Evolutionary conservation across 2,329 filamentous ascomycete species (phyloP).

Genomic region (Aureobasidium uvarum): DNA sequence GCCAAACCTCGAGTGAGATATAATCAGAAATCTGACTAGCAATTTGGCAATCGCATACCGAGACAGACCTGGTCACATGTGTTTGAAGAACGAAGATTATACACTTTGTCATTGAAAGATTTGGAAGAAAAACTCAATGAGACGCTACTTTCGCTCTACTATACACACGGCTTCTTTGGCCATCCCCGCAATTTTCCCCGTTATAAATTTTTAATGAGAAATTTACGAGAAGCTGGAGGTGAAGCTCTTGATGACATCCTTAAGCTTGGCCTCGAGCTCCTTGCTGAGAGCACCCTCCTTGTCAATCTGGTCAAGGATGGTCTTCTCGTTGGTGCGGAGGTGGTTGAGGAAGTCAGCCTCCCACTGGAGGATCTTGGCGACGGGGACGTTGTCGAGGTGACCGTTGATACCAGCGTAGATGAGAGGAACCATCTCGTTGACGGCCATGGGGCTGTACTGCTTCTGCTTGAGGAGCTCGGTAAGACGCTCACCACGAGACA

Average conservation of each 20-base stretch:
- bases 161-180: slow-evolving; percentile 34
- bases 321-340: slow-evolving; percentile 85
- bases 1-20: no score
- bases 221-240: slow-evolving; percentile 81
- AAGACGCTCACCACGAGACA: slow-evolving; percentile 96
- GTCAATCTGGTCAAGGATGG: slow-evolving; percentile 80
- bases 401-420: slow-evolving; percentile 99
- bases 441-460: slow-evolving; percentile 98
- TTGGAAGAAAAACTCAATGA: slow-evolving; percentile 27
- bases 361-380: slow-evolving; percentile 88
- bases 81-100: slow-evolving; percentile 14
- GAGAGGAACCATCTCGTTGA: slow-evolving; percentile 99
- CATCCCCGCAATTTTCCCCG: slow-evolving; percentile 25
- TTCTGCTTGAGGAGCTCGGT: slow-evolving; percentile 99
- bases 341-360: slow-evolving; percentile 92
- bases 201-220: slow-evolving; percentile 27
- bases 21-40: neutral
- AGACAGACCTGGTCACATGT: neutral
- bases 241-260: slow-evolving; percentile 73
- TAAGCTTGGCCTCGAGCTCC: slow-evolving; percentile 80
- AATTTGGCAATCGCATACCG: neutral
- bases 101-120: slow-evolving; percentile 26
- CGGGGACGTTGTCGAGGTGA: slow-evolving; percentile 82
- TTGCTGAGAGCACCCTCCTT: slow-evolving; percentile 97
- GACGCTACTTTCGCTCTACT: slow-evolving; percentile 34